Percentiles rank a stretch among this genome's conserved stretches.
These are phyloP conservation scores for Saccharomycopsis hybrid DNA, from an alignment of 1,139 yeast species.

Conservation along the genomic window DNA sequence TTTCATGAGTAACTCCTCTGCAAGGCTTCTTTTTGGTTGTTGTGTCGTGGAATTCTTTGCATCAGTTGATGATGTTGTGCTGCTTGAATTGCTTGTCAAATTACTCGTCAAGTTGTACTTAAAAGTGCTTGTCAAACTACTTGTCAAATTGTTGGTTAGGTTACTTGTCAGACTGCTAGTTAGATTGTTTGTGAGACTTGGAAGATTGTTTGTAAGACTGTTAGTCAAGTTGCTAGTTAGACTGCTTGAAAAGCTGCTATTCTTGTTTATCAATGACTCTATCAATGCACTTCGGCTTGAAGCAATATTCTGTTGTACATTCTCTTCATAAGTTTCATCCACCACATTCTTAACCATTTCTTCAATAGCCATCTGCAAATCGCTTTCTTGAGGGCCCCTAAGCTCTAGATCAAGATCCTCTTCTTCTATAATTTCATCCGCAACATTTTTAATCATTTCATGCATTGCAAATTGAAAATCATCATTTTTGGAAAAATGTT, in stretches of 20 bases:
- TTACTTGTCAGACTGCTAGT: no score
- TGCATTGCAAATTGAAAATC: conserved; percentile 48
- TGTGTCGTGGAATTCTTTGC: no score
- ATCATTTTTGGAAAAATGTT: conserved; percentile 19
- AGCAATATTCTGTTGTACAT: background rate
- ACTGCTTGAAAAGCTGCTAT: conserved; percentile 1
- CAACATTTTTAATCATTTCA: conserved; percentile 70
- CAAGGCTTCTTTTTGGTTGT: background rate
- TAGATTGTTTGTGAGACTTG: no score
- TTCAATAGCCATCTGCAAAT: conserved; percentile 19
- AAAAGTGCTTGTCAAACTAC: no score
- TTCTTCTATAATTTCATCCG: conserved; percentile 33
- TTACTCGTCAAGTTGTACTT: no score
- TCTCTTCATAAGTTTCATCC: conserved; percentile 12
- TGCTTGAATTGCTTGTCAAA: no score
- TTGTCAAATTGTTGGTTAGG: no score
- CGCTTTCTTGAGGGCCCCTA: conserved; percentile 11
- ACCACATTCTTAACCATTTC: conserved; percentile 21
- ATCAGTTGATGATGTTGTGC: no score
- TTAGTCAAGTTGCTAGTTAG: background rate
- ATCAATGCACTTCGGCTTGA: conserved; percentile 6
- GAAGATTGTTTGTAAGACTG: no score
- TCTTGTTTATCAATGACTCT: conserved; percentile 3
- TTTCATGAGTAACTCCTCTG: conserved; percentile 6
- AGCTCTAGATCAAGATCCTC: conserved; percentile 24